Conservation (phyloP, 1,284 basidiomycete genomes). For the Marasmius sp. region DNA sequence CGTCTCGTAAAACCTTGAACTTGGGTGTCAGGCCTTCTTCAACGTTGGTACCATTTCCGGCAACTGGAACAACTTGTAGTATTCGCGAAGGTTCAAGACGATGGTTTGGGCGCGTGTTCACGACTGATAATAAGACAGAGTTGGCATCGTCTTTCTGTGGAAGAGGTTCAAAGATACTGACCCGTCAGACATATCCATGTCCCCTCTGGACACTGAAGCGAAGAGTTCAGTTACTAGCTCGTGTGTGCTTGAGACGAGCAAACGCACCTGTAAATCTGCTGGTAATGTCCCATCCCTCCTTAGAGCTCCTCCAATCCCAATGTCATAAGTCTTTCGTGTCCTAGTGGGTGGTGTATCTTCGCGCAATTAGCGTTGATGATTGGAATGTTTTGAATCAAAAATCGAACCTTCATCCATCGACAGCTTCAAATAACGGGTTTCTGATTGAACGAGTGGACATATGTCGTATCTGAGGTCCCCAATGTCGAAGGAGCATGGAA, state of each 20-base stretch:
- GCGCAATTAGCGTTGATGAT: background rate
- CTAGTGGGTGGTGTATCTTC: conserved; percentile 6
- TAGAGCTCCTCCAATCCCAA: conserved; percentile 4
- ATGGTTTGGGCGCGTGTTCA: conserved; percentile 36
- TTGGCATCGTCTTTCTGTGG: background rate
- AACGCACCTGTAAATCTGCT: conserved; percentile 5
- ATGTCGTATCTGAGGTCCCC: conserved; percentile 2
- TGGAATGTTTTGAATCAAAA: background rate
- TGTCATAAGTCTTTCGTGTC: conserved; percentile 5
- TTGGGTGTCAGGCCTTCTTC: conserved; percentile 18
- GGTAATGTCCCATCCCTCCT: conserved; percentile 10
- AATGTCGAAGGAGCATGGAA: conserved; percentile 2
- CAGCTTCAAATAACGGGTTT: background rate
- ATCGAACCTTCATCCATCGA: background rate
- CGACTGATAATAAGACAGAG: conserved; percentile 14
- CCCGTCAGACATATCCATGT: conserved; percentile 31
- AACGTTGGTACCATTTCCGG: conserved; percentile 10
- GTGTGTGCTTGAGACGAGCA: background rate
- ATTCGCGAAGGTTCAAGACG: conserved; percentile 37
- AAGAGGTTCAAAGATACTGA: conserved; percentile 7
- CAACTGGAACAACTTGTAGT: conserved; percentile 42
- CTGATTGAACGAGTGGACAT: conserved; percentile 1
- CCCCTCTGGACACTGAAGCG: conserved; percentile 25
- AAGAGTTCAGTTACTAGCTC: background rate
- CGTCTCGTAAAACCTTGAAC: conserved; percentile 17